These are phyloP conservation scores for Populus tremula DNA, from an alignment of 345 rosid genomes.

Conservation along the genomic window DNA sequence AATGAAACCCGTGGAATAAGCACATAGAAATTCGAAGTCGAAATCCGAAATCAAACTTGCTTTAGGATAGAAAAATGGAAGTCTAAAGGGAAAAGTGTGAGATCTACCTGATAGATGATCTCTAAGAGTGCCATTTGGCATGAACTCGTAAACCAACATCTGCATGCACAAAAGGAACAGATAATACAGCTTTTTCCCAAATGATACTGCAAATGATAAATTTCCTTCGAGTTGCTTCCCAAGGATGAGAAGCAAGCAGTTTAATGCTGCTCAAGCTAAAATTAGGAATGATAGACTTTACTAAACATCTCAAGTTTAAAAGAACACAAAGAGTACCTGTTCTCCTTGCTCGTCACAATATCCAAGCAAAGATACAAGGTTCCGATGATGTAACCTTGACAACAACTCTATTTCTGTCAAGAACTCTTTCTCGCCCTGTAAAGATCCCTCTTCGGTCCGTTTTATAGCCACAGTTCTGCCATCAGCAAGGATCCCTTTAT, in stretches of 20 bases:
- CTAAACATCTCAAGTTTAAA: not conserved
- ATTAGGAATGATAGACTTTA: not conserved
- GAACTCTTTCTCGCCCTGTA: conserved; percentile 93
- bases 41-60: not conserved
- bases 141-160: conserved; percentile 94
- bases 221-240: not conserved
- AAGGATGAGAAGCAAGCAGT: not conserved
- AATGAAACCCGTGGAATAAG: conserved; percentile 8
- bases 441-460: conserved; percentile 83
- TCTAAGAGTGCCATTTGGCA: conserved; percentile 83
- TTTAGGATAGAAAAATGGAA: conserved; percentile 2
- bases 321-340: conserved; percentile 50
- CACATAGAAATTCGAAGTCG: not conserved
- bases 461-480: conserved; percentile 84
- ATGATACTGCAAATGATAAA: not conserved
- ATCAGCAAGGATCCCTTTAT: conserved; percentile 65
- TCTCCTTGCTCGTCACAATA: conserved; percentile 91
- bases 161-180: conserved; percentile 28
- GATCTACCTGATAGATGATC: conserved; percentile 78
- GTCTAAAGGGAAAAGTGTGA: not conserved
- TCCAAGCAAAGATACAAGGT: conserved; percentile 85
- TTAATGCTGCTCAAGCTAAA: not conserved
- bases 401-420: conserved; percentile 82
- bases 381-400: conserved; percentile 89
- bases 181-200: conserved; percentile 13